Evolutionary conservation across 495 filamentous ascomycete genomes (phyloP), one percentile per base, ranked within the genome.

Genomic region (Trichoderma orchidacearum): DNA sequence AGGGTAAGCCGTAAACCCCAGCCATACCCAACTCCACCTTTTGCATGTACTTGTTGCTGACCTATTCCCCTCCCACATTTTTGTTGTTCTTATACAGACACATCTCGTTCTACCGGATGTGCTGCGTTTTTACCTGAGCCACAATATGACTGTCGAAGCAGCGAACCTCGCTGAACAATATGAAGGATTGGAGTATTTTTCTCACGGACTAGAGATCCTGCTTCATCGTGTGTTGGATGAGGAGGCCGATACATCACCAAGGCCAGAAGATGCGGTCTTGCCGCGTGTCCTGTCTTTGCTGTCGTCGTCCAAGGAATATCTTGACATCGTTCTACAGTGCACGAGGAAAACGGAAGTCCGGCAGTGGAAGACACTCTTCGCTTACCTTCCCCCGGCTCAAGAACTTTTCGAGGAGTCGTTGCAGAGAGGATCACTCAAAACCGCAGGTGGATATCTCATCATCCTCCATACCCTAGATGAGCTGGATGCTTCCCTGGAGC

Each of bases 321-420:
- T 97, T 30, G 93, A 97, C 65, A 90, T 96, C 56, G 83, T 99
- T 5, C 90, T 99, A 1, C 92, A 95, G 72, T 99, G 94, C 68
- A 96, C 93, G 0, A 85, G 94, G 21, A 97, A 99, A 70, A 99
- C 94, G 0, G 94, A 99, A 62, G 82, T 96, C 6, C 83, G 91
- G 28, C 94, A 86, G 21, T 99, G 94, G 94, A 84, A 85, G 28
- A 95, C 94, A 1, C 77, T 99, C 2, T 97, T 97, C 67, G 79
- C 84, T 9, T 85, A 94, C 62, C 78, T 97, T 1, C 93, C 94
- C 3, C 86, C 90, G 3, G 89, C 93, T 6, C 85, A 89, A 59
- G 85, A 89, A 57, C 78, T 97, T 0, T 99, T 97, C 55, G 93
- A 97, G 68, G 87, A 94, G 68, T 87, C 89, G 1, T 74, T 99